These are phyloP conservation scores for Capsicum baccatum DNA, from an alignment of 257 asterid genomes.

Conservation along the genomic window DNA sequence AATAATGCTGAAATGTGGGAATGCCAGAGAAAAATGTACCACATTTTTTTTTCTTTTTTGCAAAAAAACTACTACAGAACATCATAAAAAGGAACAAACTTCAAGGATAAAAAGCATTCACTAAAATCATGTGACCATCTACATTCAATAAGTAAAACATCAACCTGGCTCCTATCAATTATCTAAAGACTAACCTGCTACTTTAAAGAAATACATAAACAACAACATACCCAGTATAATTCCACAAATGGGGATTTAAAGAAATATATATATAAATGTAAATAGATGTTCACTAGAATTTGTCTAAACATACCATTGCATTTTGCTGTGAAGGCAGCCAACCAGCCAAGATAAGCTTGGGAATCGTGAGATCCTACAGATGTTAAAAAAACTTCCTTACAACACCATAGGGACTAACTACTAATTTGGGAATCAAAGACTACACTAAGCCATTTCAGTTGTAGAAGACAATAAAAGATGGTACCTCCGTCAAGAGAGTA, in stretches of 20 bases:
- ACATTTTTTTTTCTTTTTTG: no score
- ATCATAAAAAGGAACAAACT: slow-evolving; percentile 18
- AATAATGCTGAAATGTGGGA: slow-evolving; percentile 13
- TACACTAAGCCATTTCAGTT: neutral
- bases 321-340: slow-evolving; percentile 97
- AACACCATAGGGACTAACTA: slow-evolving; percentile 11
- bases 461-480: slow-evolving; percentile 20
- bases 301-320: slow-evolving; percentile 66
- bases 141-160: slow-evolving; percentile 13
- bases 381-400: slow-evolving; percentile 19
- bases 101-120: slow-evolving; percentile 17
- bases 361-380: slow-evolving; percentile 86
- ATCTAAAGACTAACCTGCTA: slow-evolving; percentile 29
- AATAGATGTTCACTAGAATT: slow-evolving; percentile 9
- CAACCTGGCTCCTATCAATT: slow-evolving; percentile 12
- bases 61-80: neutral
- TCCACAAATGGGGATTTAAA: neutral
- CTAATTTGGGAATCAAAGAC: neutral
- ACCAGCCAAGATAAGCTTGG: slow-evolving; percentile 98
- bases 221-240: no score
- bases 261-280: neutral
- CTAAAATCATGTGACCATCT: neutral
- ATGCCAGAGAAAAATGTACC: neutral
- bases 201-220: slow-evolving; percentile 4
- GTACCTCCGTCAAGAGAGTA: slow-evolving; percentile 96